These are phyloP conservation scores for Glebionis coronaria DNA, from an alignment of 129 eudicot genomes.

Conservation along the genomic window DNA sequence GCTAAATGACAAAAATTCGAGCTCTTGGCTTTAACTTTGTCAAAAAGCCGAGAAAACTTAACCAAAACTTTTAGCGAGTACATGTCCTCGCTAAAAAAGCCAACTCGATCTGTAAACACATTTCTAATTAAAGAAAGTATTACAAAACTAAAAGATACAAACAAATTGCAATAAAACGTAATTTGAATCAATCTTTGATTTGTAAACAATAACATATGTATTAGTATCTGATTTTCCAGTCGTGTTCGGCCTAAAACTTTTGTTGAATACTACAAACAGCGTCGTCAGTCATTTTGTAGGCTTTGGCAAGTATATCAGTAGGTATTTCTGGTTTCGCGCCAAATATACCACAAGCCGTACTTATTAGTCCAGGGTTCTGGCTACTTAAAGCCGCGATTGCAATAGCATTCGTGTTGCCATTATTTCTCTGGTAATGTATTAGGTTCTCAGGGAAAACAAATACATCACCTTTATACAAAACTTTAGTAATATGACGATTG, in stretches of 20 bases:
- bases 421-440: constrained; percentile 33
- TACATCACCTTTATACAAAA: constrained; percentile 28
- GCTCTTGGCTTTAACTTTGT: too few species aligned
- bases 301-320: constrained; percentile 31
- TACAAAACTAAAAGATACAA: constrained; percentile 1
- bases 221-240: neutral
- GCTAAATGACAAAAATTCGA: too few species aligned
- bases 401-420: constrained; percentile 27
- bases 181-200: neutral
- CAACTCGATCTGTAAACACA: neutral
- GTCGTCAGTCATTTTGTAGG: constrained; percentile 21
- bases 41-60: too few species aligned
- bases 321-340: constrained; percentile 34
- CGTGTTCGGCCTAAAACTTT: constrained; percentile 16
- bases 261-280: constrained; percentile 9
- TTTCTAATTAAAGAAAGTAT: neutral
- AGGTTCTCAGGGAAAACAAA: constrained; percentile 35
- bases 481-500: constrained; percentile 28
- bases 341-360: constrained; percentile 28
- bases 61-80: too few species aligned
- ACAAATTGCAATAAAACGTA: constrained; percentile 10
- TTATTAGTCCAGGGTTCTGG: constrained; percentile 33
- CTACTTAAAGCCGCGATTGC: constrained; percentile 27
- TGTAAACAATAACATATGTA: neutral
- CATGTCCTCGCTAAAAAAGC: too few species aligned